Evolutionary conservation across 2,329 filamentous ascomycete genomes (phyloP).

Genomic region (Aspergillus brasiliensis): DNA sequence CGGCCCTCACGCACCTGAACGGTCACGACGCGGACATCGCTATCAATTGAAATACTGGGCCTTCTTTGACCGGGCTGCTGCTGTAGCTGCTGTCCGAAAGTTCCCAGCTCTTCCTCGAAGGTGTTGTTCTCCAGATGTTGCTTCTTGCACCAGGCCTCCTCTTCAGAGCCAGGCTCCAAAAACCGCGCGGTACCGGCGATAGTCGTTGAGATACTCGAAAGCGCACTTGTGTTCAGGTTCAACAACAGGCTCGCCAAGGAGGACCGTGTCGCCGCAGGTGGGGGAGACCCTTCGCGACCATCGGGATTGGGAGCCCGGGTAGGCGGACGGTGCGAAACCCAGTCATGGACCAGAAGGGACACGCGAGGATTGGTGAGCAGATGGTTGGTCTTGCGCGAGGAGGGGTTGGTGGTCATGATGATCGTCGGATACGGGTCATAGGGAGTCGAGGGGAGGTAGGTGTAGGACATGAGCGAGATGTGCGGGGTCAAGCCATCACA

Average conservation of each 20-base stretch:
- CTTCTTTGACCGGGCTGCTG: constrained; percentile 32
- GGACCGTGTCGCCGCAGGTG: constrained; percentile 64
- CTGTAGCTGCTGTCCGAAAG: constrained; percentile 42
- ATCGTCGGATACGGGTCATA: constrained; percentile 75
- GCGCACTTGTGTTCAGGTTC: constrained; percentile 85
- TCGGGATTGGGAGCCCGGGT: constrained; percentile 62
- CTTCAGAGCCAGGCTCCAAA: constrained; percentile 70
- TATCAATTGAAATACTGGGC: constrained; percentile 66
- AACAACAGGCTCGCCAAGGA: constrained; percentile 80
- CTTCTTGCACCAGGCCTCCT: constrained; percentile 81
- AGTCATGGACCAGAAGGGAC: constrained; percentile 95
- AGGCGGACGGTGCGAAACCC: constrained; percentile 89
- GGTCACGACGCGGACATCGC: constrained; percentile 83
- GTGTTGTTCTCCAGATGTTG: constrained; percentile 91
- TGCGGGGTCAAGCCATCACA: constrained; percentile 81
- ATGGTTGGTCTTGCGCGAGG: constrained; percentile 72
- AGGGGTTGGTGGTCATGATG: constrained; percentile 86
- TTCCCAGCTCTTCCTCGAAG: constrained; percentile 61
- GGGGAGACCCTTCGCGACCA: constrained; percentile 62
- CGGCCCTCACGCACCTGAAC: constrained; percentile 82
- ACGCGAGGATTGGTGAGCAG: constrained; percentile 82
- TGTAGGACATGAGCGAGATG: constrained; percentile 98
- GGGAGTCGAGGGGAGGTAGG: constrained; percentile 81
- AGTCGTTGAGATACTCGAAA: constrained; percentile 87
- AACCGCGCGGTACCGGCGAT: constrained; percentile 86